Evolutionary conservation across 2,329 filamentous ascomycete species (phyloP).

Genomic region (Pseudogymnoascus sp.): DNA sequence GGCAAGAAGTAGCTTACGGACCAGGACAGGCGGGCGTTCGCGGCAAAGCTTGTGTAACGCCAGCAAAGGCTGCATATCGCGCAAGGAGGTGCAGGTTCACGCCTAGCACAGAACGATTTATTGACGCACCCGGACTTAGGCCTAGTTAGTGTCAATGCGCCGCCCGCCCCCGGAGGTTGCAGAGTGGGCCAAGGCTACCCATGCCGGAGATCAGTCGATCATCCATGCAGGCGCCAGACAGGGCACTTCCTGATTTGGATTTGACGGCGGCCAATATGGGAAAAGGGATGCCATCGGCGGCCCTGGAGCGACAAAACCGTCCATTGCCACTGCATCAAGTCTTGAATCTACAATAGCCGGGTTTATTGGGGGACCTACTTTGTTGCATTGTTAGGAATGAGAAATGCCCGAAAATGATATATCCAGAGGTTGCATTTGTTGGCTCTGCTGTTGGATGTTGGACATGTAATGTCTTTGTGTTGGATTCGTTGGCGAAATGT

Average conservation of each 20-base stretch:
- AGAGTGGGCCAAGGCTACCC: not conserved
- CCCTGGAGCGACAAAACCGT: not conserved
- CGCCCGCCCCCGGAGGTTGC: not conserved
- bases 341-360: not conserved
- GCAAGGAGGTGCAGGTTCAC: not conserved
- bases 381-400: not conserved
- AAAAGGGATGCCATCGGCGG: not conserved
- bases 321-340: not conserved
- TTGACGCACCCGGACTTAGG: not conserved
- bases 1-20: not conserved
- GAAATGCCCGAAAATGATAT: not conserved
- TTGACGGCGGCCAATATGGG: not conserved
- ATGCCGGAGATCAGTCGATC: slow-evolving; percentile 8
- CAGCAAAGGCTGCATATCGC: not conserved
- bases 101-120: not conserved
- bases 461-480: not conserved
- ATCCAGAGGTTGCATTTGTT: not conserved
- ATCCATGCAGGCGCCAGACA: not conserved
- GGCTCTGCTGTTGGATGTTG: not conserved
- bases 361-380: not conserved
- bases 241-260: not conserved
- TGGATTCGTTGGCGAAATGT: not conserved
- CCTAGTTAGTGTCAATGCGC: not conserved
- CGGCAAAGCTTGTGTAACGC: slow-evolving; percentile 2
- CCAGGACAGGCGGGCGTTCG: not conserved